Conservation (phyloP, 2,329 filamentous ascomycete genomes). For the Coniochaeta ligniaria region DNA sequence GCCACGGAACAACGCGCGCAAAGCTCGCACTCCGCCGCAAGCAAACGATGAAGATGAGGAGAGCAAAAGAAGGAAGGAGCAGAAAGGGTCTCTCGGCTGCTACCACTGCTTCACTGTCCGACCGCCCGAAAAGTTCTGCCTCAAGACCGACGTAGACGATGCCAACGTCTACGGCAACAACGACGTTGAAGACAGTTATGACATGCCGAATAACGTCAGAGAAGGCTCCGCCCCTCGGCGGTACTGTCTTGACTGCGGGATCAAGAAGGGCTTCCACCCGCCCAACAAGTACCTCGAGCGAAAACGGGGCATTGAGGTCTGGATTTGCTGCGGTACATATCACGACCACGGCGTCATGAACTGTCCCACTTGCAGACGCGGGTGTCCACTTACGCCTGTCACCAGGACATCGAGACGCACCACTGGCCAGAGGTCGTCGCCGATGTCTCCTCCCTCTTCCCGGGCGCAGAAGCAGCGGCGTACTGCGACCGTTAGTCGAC, state of each 20-base stretch:
- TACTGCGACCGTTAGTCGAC: background rate
- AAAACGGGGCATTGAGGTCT: background rate
- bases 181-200: too few species aligned
- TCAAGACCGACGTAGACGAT: background rate
- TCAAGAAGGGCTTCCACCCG: background rate
- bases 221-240: background rate
- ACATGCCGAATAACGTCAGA: background rate
- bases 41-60: background rate
- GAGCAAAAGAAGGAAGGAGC: background rate
- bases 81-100: background rate
- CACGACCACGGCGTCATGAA: background rate
- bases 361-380: background rate
- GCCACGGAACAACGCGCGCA: background rate
- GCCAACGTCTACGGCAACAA: background rate
- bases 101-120: slow-evolving; percentile 1
- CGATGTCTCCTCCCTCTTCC: background rate
- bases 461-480: background rate
- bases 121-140: background rate
- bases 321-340: background rate
- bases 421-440: background rate
- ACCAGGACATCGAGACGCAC: background rate
- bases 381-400: background rate
- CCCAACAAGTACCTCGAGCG: background rate
- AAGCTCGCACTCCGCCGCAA: background rate
- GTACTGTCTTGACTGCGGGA: background rate